These are phyloP conservation scores for Dothidotthia symphoricarpi DNA, from an alignment of 2,329 filamentous ascomycete genomes.

Conservation along the genomic window DNA sequence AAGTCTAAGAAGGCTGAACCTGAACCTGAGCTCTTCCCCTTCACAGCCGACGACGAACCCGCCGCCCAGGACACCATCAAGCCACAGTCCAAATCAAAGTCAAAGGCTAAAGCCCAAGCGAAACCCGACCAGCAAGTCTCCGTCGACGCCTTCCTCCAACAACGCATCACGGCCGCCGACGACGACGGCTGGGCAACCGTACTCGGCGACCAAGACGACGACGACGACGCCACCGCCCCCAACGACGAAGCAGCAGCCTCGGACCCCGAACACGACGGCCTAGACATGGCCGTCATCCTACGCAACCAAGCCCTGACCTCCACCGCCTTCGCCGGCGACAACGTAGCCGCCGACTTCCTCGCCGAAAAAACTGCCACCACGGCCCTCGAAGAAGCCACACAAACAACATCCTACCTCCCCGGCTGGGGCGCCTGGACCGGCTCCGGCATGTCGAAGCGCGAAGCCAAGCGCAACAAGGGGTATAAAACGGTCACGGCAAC, in stretches of 20 bases:
- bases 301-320: slow-evolving; percentile 68
- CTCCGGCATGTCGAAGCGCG: slow-evolving; percentile 71
- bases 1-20: slow-evolving; percentile 19
- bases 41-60: slow-evolving; percentile 7
- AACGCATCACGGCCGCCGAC: slow-evolving; percentile 35
- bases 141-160: slow-evolving; percentile 32
- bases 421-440: slow-evolving; percentile 95
- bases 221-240: slow-evolving; percentile 21
- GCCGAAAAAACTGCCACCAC: slow-evolving; percentile 72
- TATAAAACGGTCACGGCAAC: slow-evolving; percentile 61
- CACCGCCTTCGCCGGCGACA: slow-evolving; percentile 80
- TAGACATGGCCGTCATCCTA: slow-evolving; percentile 43
- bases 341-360: slow-evolving; percentile 77
- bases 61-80: slow-evolving; percentile 12
- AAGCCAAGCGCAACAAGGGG: slow-evolving; percentile 52
- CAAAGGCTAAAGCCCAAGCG: slow-evolving; percentile 14
- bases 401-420: slow-evolving; percentile 79
- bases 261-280: slow-evolving; percentile 42
- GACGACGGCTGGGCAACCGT: slow-evolving; percentile 49
- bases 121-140: slow-evolving; percentile 11
- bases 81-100: slow-evolving; percentile 18
- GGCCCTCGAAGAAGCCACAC: slow-evolving; percentile 77
- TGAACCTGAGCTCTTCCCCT: slow-evolving; percentile 15
- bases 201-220: slow-evolving; percentile 37
- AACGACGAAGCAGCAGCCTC: slow-evolving; percentile 36